Evolutionary conservation across 805 yeast genomes (phyloP), one percentile per base, ranked within the genome.

Genomic region (Scheffersomyces coipomensis): DNA sequence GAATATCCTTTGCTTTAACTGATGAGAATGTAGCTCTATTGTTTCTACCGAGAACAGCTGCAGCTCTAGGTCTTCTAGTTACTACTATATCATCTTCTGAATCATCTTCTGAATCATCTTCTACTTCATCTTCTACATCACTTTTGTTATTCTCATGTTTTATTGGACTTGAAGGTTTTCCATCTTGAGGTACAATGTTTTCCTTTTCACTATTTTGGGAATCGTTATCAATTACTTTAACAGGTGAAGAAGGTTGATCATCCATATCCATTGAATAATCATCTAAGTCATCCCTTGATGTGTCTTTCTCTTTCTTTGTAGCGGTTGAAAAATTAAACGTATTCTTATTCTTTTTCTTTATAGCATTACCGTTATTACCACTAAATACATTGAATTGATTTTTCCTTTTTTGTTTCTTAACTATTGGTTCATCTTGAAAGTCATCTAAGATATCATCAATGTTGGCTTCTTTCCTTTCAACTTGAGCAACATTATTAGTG

Each of bases 381-480:
- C 53, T 52, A 32, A 58, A 52, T 10, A 40, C 29, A 15, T 27
- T 27, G 18, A 27, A 27, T 15, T 48, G 48, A 17, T 27, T 27
- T 5, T 15, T 27, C 7, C 18, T n/a, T n/a, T n/a, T n/a, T 13
- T 27, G 30, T 13, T 27, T 27, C 12, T 27, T 27, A 13, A n/a
- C 15, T 4, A 27, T 27, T 13, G 30, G 30, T 13, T 27, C 48
- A 29, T 56, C 62, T 15, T 52, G 45, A 38, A 78, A 75, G 39
- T 79, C 88, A 43, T 76, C 78, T 35, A 85, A 66, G 39, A 85
- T 79, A 52, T 84, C 71, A 55, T 84, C 90, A 44, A 88, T 73
- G 43, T 74, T 78, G 35, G 75, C 75, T 30, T 71, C 73, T 2
- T 71, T 39, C 34, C 55, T 65, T 38, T 76, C 73, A 38, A 63